phyloP scores from a whole-genome alignment of 1,139 yeast species.

The Taphrina betulina region DNA sequence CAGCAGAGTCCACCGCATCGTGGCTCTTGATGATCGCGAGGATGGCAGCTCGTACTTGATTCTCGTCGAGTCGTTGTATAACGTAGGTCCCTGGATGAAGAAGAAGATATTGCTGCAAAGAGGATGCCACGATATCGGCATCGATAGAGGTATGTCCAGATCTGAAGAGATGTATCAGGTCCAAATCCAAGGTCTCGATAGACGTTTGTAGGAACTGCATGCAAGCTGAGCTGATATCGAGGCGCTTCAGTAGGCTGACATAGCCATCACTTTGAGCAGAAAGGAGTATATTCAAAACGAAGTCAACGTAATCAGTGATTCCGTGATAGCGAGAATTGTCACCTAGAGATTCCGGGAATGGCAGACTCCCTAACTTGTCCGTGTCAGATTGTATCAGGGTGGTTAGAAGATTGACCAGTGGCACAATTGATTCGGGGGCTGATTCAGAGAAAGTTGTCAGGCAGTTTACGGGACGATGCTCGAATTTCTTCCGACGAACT shows the following conservation, averaged over 20 bases:
- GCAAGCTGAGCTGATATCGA: slow-evolving; percentile 5
- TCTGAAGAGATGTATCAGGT: background rate
- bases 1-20: background rate
- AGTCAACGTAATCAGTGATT: slow-evolving; percentile 4
- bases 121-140: background rate
- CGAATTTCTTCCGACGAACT: background rate
- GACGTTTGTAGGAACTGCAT: background rate
- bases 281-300: slow-evolving; percentile 8
- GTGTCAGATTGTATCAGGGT: background rate
- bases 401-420: slow-evolving; percentile 4
- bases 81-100: slow-evolving; percentile 16
- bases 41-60: background rate
- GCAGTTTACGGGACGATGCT: slow-evolving; percentile 3
- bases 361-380: background rate
- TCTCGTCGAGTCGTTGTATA: background rate
- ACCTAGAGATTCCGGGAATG: slow-evolving; percentile 3
- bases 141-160: background rate
- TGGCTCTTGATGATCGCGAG: background rate
- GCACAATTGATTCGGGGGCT: background rate
- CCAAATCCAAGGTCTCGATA: background rate
- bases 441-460: slow-evolving; percentile 2
- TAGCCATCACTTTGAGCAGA: background rate
- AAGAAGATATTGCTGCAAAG: slow-evolving; percentile 1
- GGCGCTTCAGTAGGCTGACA: background rate
- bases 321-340: slow-evolving; percentile 8